phyloP scores from a whole-genome alignment of 1,139 yeast species.

The Wickerhamiella pararugosa region DNA sequence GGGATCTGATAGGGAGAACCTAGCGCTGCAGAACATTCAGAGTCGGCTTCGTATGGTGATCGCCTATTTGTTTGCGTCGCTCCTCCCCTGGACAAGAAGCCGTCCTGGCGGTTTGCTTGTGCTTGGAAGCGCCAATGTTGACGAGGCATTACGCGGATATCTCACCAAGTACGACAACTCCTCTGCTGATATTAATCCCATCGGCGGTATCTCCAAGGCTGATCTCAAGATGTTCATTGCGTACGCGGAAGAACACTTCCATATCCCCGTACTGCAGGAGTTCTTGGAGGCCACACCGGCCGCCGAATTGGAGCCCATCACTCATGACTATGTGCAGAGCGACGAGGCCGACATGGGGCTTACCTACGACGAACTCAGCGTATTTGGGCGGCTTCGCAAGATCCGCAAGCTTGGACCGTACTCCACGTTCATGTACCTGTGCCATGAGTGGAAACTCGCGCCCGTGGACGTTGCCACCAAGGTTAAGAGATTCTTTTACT shows the following conservation, averaged over 20 bases:
- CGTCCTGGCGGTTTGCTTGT: slow-evolving; percentile 71
- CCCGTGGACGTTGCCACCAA: slow-evolving; percentile 82
- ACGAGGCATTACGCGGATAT: slow-evolving; percentile 89
- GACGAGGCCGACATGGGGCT: slow-evolving; percentile 98
- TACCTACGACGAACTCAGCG: slow-evolving; percentile 83
- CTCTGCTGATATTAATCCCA: slow-evolving; percentile 92
- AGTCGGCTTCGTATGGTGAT: slow-evolving; percentile 92
- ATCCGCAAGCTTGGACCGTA: slow-evolving; percentile 93
- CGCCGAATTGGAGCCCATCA: slow-evolving; percentile 94
- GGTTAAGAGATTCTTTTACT: slow-evolving; percentile 84
- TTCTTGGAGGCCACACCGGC: slow-evolving; percentile 90
- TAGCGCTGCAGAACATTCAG: slow-evolving; percentile 90
- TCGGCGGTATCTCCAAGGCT: slow-evolving; percentile 91
- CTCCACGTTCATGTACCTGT: slow-evolving; percentile 76
- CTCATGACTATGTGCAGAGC: slow-evolving; percentile 79
- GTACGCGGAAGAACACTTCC: slow-evolving; percentile 56
- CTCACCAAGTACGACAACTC: slow-evolving; percentile 94
- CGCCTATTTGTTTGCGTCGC: slow-evolving; percentile 83
- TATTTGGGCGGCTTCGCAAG: slow-evolving; percentile 84
- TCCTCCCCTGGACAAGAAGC: slow-evolving; percentile 86
- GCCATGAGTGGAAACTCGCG: slow-evolving; percentile 79
- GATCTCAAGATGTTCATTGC: slow-evolving; percentile 75
- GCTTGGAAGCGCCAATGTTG: slow-evolving; percentile 94
- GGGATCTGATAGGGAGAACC: slow-evolving; percentile 77
- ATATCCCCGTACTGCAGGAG: slow-evolving; percentile 59